These are phyloP conservation scores for Populus euphratica DNA, from an alignment of 345 rosid species.

Conservation along the genomic window DNA sequence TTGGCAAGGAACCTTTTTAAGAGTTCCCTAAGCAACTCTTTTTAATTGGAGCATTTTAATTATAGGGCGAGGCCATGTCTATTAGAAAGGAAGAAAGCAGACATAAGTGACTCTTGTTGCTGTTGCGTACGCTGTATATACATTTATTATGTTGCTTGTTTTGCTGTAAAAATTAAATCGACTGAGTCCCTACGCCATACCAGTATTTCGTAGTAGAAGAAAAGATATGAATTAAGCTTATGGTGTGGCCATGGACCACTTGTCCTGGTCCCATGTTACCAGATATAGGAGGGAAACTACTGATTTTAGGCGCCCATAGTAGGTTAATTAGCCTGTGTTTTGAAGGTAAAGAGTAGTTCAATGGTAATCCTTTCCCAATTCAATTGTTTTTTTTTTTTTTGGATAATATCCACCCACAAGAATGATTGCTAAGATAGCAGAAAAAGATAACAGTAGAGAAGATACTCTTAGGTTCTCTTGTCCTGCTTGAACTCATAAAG, in stretches of 20 bases:
- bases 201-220: not conserved
- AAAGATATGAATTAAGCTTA: not conserved
- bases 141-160: not conserved
- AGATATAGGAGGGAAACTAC: not conserved
- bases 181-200: not conserved
- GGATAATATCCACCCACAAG: not conserved
- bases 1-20: slow-evolving; percentile 1
- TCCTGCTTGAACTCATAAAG: not conserved
- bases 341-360: not conserved
- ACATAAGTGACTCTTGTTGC: slow-evolving; percentile 13
- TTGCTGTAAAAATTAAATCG: not conserved
- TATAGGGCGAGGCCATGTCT: slow-evolving; percentile 18
- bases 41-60: not conserved
- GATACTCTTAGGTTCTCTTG: not conserved
- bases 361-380: not conserved
- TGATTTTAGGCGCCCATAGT: slow-evolving; percentile 2
- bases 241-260: slow-evolving; percentile 1
- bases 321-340: not conserved
- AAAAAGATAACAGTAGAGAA: not conserved
- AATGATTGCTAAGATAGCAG: slow-evolving; percentile 6
- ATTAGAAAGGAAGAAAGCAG: slow-evolving; percentile 33
- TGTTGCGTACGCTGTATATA: slow-evolving; percentile 4
- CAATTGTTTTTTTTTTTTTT: not conserved
- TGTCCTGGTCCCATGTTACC: slow-evolving; percentile 9
- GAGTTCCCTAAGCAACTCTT: not conserved